Base-by-base conservation (phyloP, 331 rosid genomes). In the Arachis monticola region DNA sequence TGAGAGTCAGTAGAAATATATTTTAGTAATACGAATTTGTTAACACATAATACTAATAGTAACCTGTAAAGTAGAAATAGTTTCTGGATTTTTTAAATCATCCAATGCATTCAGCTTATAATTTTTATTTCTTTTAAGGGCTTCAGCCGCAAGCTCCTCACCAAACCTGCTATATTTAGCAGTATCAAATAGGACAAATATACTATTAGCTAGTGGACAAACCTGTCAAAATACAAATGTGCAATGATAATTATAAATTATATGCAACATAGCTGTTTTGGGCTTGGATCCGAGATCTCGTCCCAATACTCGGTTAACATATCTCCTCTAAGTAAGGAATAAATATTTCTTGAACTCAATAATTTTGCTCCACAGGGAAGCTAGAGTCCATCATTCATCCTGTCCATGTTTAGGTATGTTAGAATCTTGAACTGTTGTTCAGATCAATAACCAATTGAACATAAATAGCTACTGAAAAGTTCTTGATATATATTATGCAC, bases 121-220 rank as follows among this genome's bases (percentile, higher is more conserved):
- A 62, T 91, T 93, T 87, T 91, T 97, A 70, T 90, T 91, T 86
- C 84, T 88, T 76, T 92, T 80, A 73, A 91, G 95, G 63, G 98
- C 93, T 84, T 94, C 98, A 32, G 98, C 96, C 8, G 93, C 96
- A 57, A 91, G 96, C 46, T 87, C 92, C 86, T 80, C 91, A 57
- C 79, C 92, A 77, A 85, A 91, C 76, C 98, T 94, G 80, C 60
- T 77, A 73, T 64, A 64, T 63, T 44, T 69, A 79, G 77, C 32
- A 46, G 69, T 42, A 60, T 47, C 52, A 74, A 50, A 67, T 46
- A 67, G 71, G 58, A 73, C 3, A 48, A 60, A 52, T 55, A 53
- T 35, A 51, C 57, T 17, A 55, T 46, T 64, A 46, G 52, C 58
- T 8, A 14, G 50, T 31, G 10, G 45, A 48, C 40, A 35, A 35